Evolutionary conservation across 164 flowering plant genomes (phyloP).

Genomic region (Chloranthus sessilifolius): DNA sequence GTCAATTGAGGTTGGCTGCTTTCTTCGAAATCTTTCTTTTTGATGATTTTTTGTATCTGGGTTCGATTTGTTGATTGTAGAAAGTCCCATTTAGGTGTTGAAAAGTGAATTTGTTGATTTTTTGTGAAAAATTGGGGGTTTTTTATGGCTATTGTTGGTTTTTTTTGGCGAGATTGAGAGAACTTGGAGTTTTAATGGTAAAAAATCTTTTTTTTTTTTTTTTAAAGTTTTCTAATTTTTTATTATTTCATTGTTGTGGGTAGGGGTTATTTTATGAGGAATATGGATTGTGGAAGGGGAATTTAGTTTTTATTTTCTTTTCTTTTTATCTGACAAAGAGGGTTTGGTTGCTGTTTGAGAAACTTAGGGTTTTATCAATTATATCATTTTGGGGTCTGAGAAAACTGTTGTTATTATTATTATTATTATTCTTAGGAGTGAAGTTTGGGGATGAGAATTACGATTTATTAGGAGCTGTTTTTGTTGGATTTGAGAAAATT

Average conservation of each 20-base stretch:
- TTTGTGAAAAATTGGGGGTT: background rate
- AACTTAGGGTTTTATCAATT: constrained; percentile 16
- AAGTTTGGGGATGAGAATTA: constrained; percentile 9
- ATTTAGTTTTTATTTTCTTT: too few species aligned
- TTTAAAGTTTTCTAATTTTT: too few species aligned
- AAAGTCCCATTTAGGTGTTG: background rate
- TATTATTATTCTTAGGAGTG: background rate
- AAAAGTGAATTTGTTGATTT: background rate
- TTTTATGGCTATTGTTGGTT: background rate
- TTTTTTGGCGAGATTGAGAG: background rate
- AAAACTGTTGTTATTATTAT: background rate
- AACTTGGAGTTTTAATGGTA: constrained; percentile 15
- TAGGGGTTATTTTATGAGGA: too few species aligned
- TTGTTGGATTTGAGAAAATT: constrained; percentile 1
- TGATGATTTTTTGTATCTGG: constrained; percentile 3
- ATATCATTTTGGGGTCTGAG: constrained; percentile 9
- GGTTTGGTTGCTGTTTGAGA: too few species aligned
- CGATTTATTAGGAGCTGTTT: constrained; percentile 2
- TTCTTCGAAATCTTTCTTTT: background rate
- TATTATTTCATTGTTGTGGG: too few species aligned
- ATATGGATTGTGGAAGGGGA: too few species aligned
- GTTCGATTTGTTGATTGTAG: background rate
- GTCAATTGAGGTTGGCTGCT: background rate
- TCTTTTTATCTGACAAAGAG: too few species aligned
- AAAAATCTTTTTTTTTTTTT: too few species aligned